Evolutionary conservation across 176 grass and related monocot genomes (phyloP), one percentile per base, ranked within the genome.

Genomic region (Juncus inflexus): DNA sequence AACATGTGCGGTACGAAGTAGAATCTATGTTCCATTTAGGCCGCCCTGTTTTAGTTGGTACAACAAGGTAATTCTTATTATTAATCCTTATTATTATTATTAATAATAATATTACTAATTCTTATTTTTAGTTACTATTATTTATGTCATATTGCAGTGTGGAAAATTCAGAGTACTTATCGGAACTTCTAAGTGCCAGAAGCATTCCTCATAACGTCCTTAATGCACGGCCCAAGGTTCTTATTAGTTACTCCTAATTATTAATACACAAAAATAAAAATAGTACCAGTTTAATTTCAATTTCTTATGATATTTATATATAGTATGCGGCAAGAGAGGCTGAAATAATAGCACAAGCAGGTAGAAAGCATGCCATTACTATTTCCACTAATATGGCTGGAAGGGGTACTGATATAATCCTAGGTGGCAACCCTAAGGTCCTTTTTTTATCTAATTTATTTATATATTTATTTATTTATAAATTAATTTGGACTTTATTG

Each of bases 311-410:
- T 58, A 40, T 78, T 63, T 73, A 16, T 74, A 53, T 60, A 52
- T 80, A 96, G 92, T 96, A 96, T 83, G 87, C 92, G 62, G 87
- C 81, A 79, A 88, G 79, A 79, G 92, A 96, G 74, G 92, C 92
- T 66, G 92, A 96, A 71, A 86, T 91, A 69, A 80, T 91, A 81
- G 92, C 92, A 69, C 92, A 96, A 67, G 92, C 92, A 40, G 92
- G 92, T 77, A 79, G 87, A 56, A 91, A 96, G 69, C 75, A 96
- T 74, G 87, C 92, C 70, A 96, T 96, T 79, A 96, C 92, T 55
- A 96, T 96, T 76, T 88, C 92, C 71, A 96, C 92, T 45, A 96
- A 96, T 73, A 96, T 96, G 92, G 92, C 92, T 52, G 92, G 92
- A 40, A 88, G 92, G 79, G 92, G 92, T 54, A 96, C 87, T 74